Percentiles rank a stretch among this genome's conserved stretches.
Evolutionary conservation across 805 yeast species (phyloP).

Genomic region (Sungouiozyma ichnusensis): DNA sequence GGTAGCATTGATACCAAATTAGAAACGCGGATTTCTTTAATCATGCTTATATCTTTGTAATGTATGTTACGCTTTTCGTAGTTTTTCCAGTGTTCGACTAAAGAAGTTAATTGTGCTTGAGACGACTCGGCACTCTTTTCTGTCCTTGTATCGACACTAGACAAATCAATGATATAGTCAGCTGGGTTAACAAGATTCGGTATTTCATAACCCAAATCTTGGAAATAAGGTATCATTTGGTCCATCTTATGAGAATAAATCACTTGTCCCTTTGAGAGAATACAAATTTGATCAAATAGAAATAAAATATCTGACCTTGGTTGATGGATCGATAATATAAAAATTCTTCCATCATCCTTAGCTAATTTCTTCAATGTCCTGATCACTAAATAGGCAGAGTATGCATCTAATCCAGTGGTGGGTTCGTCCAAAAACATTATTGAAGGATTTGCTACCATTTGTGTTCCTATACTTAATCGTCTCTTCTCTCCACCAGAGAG

Average conservation of each 20-base stretch:
- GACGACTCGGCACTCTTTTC: constrained; percentile 30
- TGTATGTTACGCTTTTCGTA: constrained; percentile 5
- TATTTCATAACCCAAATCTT: constrained; percentile 32
- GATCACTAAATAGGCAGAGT: constrained; percentile 57
- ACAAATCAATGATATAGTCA: constrained; percentile 45
- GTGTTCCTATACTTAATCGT: constrained; percentile 67
- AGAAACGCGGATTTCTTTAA: constrained; percentile 18
- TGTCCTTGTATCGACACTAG: constrained; percentile 44
- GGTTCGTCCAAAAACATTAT: constrained; percentile 77
- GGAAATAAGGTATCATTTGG: constrained; percentile 40
- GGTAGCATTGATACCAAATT: constrained; percentile 30
- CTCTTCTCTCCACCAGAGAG: constrained; percentile 82
- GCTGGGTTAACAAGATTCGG: constrained; percentile 50
- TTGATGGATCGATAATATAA: constrained; percentile 72
- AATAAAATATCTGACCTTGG: constrained; percentile 70
- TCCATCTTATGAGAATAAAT: constrained; percentile 39
- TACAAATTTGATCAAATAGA: constrained; percentile 55
- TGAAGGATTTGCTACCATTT: constrained; percentile 65
- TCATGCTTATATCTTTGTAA: constrained; percentile 1
- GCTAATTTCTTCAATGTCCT: constrained; percentile 51
- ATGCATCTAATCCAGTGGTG: constrained; percentile 78
- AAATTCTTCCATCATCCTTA: constrained; percentile 49
- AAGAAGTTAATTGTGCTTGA: constrained; percentile 23
- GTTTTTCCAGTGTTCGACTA: constrained; percentile 33
- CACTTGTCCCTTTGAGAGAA: constrained; percentile 55